A percentile compares a stretch with the other conserved stretches of the same genome.
phyloP scores from a whole-genome alignment of 768 basidiomycete genomes.

The Macrocybe gigantea region DNA sequence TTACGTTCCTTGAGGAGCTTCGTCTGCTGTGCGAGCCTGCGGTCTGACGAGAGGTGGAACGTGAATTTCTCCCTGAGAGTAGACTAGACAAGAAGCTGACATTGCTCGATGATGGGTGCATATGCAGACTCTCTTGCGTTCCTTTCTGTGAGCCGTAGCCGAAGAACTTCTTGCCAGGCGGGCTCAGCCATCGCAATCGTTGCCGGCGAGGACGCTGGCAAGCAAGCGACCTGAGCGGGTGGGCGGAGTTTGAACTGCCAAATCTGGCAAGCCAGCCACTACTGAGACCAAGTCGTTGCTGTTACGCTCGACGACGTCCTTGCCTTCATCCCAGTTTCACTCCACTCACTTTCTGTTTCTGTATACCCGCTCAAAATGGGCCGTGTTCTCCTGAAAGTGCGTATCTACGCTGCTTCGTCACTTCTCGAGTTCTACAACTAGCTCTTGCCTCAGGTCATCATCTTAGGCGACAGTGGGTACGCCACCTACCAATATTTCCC shows the following conservation, averaged over 20 bases:
- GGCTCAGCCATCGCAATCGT: slow-evolving; percentile 61
- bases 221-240: slow-evolving; percentile 9
- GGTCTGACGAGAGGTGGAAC: slow-evolving; percentile 46
- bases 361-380: slow-evolving; percentile 48
- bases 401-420: neutral
- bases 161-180: slow-evolving; percentile 78
- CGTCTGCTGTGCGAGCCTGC: slow-evolving; percentile 87
- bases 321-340: slow-evolving; percentile 11
- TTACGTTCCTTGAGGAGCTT: slow-evolving; percentile 91
- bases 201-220: too few relatives aligned
- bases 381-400: slow-evolving; percentile 81
- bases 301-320: slow-evolving; percentile 2
- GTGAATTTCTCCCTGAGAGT: slow-evolving; percentile 7
- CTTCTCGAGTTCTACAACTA: slow-evolving; percentile 2
- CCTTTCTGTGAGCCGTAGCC: slow-evolving; percentile 74
- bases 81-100: slow-evolving; percentile 40
- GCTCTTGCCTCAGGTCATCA: slow-evolving; percentile 72
- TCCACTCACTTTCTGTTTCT: slow-evolving; percentile 14
- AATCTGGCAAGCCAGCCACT: slow-evolving; percentile 18
- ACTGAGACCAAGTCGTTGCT: neutral
- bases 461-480: slow-evolving; percentile 95
- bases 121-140: slow-evolving; percentile 79
- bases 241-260: slow-evolving; percentile 37
- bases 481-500: slow-evolving; percentile 22
- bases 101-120: slow-evolving; percentile 87